Conservation (phyloP, 352 stramenopile species). For the Phytophthora uliginosa region DNA sequence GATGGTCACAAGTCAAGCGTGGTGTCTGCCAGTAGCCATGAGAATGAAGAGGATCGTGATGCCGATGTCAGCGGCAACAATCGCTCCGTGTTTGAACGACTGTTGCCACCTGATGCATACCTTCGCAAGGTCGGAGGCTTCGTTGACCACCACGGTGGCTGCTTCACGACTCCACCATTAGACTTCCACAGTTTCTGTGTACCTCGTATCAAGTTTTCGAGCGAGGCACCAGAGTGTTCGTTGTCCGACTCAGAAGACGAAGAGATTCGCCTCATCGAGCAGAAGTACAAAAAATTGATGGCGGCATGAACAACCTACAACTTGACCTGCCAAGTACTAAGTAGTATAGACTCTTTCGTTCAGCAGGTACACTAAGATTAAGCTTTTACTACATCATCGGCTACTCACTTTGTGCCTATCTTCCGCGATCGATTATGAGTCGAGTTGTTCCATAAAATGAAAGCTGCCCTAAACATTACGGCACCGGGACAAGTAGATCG, state of each 20-base stretch:
- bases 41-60: conserved; percentile 26
- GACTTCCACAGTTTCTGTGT: conserved; percentile 82
- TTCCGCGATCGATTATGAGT: neutral
- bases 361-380: conserved; percentile 36
- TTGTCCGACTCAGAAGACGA: conserved; percentile 82
- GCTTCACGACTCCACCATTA: conserved; percentile 54
- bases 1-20: neutral
- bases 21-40: conserved; percentile 3
- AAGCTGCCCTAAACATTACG: conserved; percentile 9
- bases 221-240: conserved; percentile 34
- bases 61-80: conserved; percentile 19
- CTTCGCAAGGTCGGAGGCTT: conserved; percentile 56
- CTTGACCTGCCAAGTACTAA: conserved; percentile 10
- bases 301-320: conserved; percentile 30
- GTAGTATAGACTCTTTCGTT: conserved; percentile 7
- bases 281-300: conserved; percentile 76
- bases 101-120: conserved; percentile 60
- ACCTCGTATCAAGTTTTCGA: conserved; percentile 78
- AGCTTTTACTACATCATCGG: conserved; percentile 17
- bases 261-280: conserved; percentile 79
- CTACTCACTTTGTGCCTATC: neutral
- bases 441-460: neutral
- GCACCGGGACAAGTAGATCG: conserved; percentile 40
- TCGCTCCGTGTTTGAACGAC: conserved; percentile 25
- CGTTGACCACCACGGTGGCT: conserved; percentile 59